Evolutionary conservation across 2,329 filamentous ascomycete genomes (phyloP).

Genomic region (Botrytis cinerea): DNA sequence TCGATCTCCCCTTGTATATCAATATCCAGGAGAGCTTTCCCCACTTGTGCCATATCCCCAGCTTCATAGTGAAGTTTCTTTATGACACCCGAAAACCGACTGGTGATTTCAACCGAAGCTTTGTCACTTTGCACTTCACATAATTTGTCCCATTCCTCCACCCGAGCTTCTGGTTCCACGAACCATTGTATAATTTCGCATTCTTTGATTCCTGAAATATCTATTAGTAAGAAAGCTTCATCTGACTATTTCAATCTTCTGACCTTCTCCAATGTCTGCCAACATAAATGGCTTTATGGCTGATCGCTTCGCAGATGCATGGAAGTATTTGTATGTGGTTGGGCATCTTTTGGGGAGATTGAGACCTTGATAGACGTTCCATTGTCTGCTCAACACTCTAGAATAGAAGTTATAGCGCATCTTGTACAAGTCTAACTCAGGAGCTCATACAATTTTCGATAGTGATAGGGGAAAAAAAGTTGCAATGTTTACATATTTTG

Average conservation of each 20-base stretch:
- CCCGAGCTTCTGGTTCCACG: constrained; percentile 89
- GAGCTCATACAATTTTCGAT: background rate
- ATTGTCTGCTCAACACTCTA: constrained; percentile 53
- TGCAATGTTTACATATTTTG: background rate
- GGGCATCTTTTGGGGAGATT: constrained; percentile 30
- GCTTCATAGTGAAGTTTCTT: constrained; percentile 96
- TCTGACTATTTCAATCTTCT: constrained; percentile 30
- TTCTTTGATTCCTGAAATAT: constrained; percentile 81
- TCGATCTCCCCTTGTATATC: constrained; percentile 81
- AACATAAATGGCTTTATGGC: constrained; percentile 78
- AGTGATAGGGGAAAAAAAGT: background rate
- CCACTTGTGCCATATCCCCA: constrained; percentile 94
- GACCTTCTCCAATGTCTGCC: constrained; percentile 85
- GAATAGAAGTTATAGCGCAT: constrained; percentile 61
- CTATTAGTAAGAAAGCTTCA: constrained; percentile 21
- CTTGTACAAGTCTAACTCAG: constrained; percentile 5
- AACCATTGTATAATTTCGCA: constrained; percentile 99
- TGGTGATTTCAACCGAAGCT: constrained; percentile 87
- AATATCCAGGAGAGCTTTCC: constrained; percentile 92
- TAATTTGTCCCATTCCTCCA: constrained; percentile 96
- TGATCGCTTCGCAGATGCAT: constrained; percentile 33
- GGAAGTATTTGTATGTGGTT: constrained; percentile 32
- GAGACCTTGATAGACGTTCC: constrained; percentile 47
- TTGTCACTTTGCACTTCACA: constrained; percentile 99
- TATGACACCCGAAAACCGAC: constrained; percentile 90